Evolutionary conservation across 2,329 filamentous ascomycete genomes (phyloP).

Genomic region (Trichoderma gracile): DNA sequence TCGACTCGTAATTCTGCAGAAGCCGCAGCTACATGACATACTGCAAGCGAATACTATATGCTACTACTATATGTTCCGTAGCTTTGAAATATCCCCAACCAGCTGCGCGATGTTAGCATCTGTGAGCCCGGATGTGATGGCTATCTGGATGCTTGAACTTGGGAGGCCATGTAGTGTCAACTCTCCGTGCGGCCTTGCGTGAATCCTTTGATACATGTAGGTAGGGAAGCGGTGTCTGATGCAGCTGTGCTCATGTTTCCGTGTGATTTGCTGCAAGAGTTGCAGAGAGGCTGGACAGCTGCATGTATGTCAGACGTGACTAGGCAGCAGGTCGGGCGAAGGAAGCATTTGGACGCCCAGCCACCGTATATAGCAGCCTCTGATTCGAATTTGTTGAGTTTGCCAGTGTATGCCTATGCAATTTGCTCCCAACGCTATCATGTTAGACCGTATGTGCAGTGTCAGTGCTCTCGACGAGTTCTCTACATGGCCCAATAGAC

Average conservation of each 20-base stretch:
- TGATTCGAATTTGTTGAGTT: not conserved
- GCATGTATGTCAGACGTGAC: not conserved
- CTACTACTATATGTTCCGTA: not conserved
- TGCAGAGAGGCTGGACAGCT: too few relatives aligned
- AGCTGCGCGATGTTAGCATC: not conserved
- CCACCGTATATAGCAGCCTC: not conserved
- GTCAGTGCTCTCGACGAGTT: too few relatives aligned
- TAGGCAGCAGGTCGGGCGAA: not conserved
- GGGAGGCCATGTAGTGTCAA: not conserved
- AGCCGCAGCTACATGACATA: not conserved
- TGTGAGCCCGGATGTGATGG: not conserved
- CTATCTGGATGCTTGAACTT: not conserved
- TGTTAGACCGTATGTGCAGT: not conserved
- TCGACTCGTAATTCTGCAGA: too few relatives aligned
- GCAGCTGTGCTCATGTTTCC: not conserved
- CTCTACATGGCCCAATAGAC: conserved; percentile 58
- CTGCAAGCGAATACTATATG: not conserved
- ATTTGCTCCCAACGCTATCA: not conserved
- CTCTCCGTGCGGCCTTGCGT: not conserved
- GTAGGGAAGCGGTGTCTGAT: not conserved
- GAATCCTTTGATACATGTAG: not conserved
- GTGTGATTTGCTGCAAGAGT: too few relatives aligned
- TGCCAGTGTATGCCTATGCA: not conserved
- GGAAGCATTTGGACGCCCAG: not conserved
- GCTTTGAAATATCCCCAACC: not conserved